Evolutionary conservation across 1,139 yeast genomes (phyloP), one percentile per base, ranked within the genome.

Genomic region (Debaryomyces psychrophilus): DNA sequence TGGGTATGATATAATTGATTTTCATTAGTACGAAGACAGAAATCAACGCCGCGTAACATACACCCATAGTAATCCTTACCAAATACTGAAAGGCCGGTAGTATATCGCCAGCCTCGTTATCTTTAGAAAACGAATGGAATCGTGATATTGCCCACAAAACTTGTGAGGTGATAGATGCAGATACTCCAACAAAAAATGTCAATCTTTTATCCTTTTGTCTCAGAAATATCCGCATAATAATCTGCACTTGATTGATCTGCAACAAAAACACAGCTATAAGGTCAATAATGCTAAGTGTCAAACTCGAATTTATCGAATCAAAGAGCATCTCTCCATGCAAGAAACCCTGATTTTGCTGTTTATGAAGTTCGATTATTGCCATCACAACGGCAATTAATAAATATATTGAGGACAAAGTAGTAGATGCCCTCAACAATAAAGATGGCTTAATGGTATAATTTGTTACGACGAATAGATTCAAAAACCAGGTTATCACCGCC

Each of bases 51-150:
- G 90, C 84, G 64, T 85, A 90, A 58, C 89, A 74, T 28, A 87
- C 77, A 6, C 90, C 81, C 59, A 87, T 73, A 8, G 93, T 85
- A 33, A 90, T 87, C 50, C 95, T 77, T 34, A 90, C 79, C 47
- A 90, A 72, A 59, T 89, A 90, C 12, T 85, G 85, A 60, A 90
- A 85, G 0, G 95, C 92, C 0, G 95, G 90, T 11, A 89, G 60
- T 9, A 88, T 83, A 18, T 83, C 81, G 8, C 80, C 75, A 8
- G 81, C 77, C 46, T 77, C 79, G 44, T 68, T 67, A 12, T 62
- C 69, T 2, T 59, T 64, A 2, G 48, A 45, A 46, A 69, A 69
- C 0, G 53, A 50, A 36, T 77, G 66, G 57, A 85, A 83, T 8
- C 79, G 77, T 5, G 90, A 73, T 1, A 85, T 72, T 0, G 83